phyloP scores from a whole-genome alignment of 768 basidiomycete species.

The Pleurotus tuber-regium region DNA sequence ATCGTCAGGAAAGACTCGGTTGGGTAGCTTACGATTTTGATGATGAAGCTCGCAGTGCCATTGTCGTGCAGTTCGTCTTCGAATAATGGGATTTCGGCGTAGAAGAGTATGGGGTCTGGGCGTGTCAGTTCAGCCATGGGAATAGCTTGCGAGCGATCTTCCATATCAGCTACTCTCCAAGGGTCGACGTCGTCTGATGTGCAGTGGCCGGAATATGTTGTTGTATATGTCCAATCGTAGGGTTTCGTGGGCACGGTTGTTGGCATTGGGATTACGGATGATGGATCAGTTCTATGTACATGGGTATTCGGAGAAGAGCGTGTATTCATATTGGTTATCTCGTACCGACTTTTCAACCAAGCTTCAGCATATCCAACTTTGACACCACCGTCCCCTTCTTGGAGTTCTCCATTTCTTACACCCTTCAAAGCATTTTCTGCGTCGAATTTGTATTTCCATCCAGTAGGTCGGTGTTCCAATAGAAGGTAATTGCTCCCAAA shows the following conservation, averaged over 20 bases:
- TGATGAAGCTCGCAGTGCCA: constrained; percentile 80
- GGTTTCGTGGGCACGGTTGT: constrained; percentile 75
- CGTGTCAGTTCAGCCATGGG: constrained; percentile 83
- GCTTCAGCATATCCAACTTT: constrained; percentile 94
- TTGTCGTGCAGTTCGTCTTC: constrained; percentile 99
- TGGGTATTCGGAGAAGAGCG: constrained; percentile 9
- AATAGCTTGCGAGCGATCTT: constrained; percentile 60
- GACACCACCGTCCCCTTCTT: constrained; percentile 84
- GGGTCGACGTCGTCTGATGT: constrained; percentile 16
- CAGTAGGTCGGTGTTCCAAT: constrained; percentile 61
- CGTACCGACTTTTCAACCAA: constrained; percentile 88
- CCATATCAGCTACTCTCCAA: constrained; percentile 58
- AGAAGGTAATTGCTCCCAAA: constrained; percentile 82
- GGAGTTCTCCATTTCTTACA: constrained; percentile 77
- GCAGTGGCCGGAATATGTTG: constrained; percentile 72
- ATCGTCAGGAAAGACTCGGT: background rate
- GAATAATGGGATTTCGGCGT: constrained; percentile 91
- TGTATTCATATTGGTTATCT: constrained; percentile 7
- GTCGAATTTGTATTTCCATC: constrained; percentile 66
- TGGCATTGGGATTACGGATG: constrained; percentile 64
- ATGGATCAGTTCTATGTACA: constrained; percentile 59
- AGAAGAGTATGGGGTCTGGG: constrained; percentile 96
- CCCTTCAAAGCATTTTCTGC: constrained; percentile 62
- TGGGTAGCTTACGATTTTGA: constrained; percentile 72
- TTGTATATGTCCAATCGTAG: constrained; percentile 99